These are phyloP conservation scores for Xylariaceae sp. DNA, from an alignment of 2,329 filamentous ascomycete species.

Conservation along the genomic window DNA sequence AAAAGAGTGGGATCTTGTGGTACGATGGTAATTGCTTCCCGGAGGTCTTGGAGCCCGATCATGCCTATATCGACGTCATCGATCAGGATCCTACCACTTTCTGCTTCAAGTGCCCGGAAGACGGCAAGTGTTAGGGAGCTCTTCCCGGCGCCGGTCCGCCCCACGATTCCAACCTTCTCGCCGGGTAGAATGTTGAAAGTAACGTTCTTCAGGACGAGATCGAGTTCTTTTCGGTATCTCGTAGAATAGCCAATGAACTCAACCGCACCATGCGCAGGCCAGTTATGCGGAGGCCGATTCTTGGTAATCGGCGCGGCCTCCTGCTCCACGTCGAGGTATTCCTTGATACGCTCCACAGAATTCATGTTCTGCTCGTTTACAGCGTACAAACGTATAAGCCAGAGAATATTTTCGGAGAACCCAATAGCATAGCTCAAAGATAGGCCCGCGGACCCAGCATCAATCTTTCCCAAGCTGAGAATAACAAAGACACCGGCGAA, in stretches of 20 bases:
- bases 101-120: conserved; percentile 91
- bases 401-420: conserved; percentile 95
- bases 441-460: conserved; percentile 89
- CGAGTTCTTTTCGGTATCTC: conserved; percentile 83
- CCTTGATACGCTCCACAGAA: conserved; percentile 94
- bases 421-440: conserved; percentile 95
- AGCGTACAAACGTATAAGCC: conserved; percentile 92
- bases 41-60: conserved; percentile 91
- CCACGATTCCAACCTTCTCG: conserved; percentile 96
- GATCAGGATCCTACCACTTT: conserved; percentile 84
- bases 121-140: conserved; percentile 91
- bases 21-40: conserved; percentile 94
- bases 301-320: conserved; percentile 81
- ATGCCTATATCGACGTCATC: conserved; percentile 87
- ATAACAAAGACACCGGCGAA: conserved; percentile 92
- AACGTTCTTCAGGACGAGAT: conserved; percentile 80
- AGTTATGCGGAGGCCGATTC: conserved; percentile 74
- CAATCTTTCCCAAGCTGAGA: conserved; percentile 76
- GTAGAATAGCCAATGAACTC: conserved; percentile 90
- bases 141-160: conserved; percentile 93
- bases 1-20: conserved; percentile 96
- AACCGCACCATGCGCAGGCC: conserved; percentile 84
- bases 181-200: conserved; percentile 83
- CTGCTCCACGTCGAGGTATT: conserved; percentile 95
- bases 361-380: conserved; percentile 99